Evolutionary conservation across 345 rosid species (phyloP), one percentile per base, ranked within the genome.

Genomic region (Syzygium grande): DNA sequence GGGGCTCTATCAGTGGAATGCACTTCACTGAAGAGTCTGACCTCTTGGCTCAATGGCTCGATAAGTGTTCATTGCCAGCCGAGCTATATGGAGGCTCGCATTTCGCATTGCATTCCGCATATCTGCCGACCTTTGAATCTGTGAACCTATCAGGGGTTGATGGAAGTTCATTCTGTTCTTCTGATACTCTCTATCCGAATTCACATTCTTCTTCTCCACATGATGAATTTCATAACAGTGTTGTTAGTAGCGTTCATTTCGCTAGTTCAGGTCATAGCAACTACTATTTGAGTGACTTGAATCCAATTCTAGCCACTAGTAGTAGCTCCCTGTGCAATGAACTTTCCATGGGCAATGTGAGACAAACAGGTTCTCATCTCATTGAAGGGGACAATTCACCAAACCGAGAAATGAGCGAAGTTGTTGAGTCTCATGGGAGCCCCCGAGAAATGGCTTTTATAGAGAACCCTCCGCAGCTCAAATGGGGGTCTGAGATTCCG

Each of bases 21-120:
- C 91, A 88, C 85, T 89, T 95, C 43, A 85, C 89, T 61, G 97
- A 97, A 77, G 99, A 97, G 89, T 92, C 94, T 77, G 95, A 97
- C 84, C 94, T 96, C 93, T 90, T 94, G 96, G 94, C 93, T 53
- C 95, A 94, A 49, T 90, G 96, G 90, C 94, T 95, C 4, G 92
- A 90, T 2, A 93, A 90, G 43, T 91, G 86, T 88, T 89, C 92
- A 5, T 84, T 88, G 34, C 84, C 91, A 17, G n/a, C n/a, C 2
- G 88, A 88, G 84, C 11, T 86, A 17, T 91, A 87, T 59, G 87
- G 55, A 13, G 85, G 38, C 53, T 87, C 90, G 7, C 86, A 85
- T 79, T 84, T 86, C 6, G 92, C 87, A 43, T 86, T 86, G 88
- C 87, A 89, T 85, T 88, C 91, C 11, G 29, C 78, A 52, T 88